phyloP scores from a whole-genome alignment of 78 protist species.

The Diacronema lutheri region DNA sequence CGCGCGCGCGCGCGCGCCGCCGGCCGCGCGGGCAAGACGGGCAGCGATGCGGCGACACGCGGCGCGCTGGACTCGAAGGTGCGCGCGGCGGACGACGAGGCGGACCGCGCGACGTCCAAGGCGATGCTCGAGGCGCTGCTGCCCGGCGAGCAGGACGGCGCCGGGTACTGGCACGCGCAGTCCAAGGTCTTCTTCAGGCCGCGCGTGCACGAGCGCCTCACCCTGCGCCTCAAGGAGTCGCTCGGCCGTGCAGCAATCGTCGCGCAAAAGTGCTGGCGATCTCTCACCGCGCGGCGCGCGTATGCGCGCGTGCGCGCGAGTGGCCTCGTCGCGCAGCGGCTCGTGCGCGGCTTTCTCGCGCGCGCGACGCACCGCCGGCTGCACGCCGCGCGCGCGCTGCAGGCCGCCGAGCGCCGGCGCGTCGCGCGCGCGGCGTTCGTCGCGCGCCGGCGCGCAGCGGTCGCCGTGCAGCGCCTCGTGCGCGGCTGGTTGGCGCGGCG shows the following conservation, averaged over 20 bases:
- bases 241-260: not conserved
- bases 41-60: not conserved
- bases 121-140: not conserved
- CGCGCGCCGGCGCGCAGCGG: not conserved
- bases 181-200: constrained; percentile 9
- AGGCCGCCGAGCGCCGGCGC: not conserved
- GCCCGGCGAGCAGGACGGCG: not conserved
- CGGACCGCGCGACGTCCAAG: not conserved
- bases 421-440: not conserved
- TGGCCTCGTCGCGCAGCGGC: not conserved
- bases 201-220: not conserved
- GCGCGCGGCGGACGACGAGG: not conserved
- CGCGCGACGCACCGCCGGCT: too few relatives aligned
- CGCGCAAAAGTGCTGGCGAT: not conserved
- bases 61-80: too few relatives aligned
- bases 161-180: not conserved
- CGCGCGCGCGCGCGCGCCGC: not conserved
- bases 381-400: too few relatives aligned
- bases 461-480: not conserved
- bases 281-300: too few relatives aligned
- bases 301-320: not conserved
- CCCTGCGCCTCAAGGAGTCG: not conserved
- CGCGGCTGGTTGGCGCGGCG: not conserved
- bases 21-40: not conserved
- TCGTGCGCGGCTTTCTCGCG: not conserved